Evolutionary conservation across 73 alveolate genomes (phyloP), one percentile per base, ranked within the genome.

Genomic region (Paramecium octaurelia): DNA sequence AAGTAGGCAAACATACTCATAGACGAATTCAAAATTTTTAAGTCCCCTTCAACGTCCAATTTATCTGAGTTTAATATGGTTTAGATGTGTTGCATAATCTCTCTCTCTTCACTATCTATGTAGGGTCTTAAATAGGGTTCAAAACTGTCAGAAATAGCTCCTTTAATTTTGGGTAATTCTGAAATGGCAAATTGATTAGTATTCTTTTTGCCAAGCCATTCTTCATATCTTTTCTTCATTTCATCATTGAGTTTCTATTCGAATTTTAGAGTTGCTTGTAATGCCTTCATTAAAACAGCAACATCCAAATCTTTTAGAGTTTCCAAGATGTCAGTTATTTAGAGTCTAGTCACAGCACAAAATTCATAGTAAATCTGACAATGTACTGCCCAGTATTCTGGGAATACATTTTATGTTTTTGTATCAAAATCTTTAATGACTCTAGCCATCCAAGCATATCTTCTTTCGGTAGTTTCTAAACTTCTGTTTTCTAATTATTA

Each of bases 391-490:
- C 99, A 98, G 50, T 97, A 96, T 23, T 96, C 97, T 14, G 99
- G 99, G 90, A 98, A 98, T 10, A 97, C 59, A 36, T 40, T 40
- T 6, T 36, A 73, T 36, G 35, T 54, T 54, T 54, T 54, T 4
- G 96, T 96, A 93, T 95, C 96, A 92, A 95, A 97, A 58, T 98
- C 99, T 86, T 97, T 96, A 23, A 98, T 92, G 43, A 97, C 94
- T 86, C 99, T 95, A 87, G 96, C 96, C 31, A 98, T 93, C 99
- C 99, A 98, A 8, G 99, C 99, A 93, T 95, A 97, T 91, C 99
- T 94, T 88, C 99, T 95, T 76, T 96, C 99, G 27, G 98, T 95
- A 58, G 95, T 96, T 83, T 97, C 99, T 92, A 98, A 95, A 91
- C 95, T 96, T 80, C 93, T 92, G 24, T 93, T 71, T 43, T 97